Evolutionary conservation across 805 yeast species (phyloP).

Genomic region (Wilhelminamyces savonicus): DNA sequence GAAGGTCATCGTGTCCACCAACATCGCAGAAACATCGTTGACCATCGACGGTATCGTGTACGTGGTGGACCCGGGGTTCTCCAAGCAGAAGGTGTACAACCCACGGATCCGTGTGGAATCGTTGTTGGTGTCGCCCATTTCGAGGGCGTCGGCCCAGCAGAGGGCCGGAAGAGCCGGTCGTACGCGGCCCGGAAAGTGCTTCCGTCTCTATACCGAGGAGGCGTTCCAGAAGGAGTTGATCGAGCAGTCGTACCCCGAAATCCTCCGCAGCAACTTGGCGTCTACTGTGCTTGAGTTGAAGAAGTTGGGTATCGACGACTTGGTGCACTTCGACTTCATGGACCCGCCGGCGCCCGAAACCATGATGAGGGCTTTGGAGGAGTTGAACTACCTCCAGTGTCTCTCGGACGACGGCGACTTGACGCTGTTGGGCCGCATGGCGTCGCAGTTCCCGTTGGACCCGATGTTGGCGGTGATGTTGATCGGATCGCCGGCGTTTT

Average conservation of each 20-base stretch:
- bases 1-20: conserved; percentile 86
- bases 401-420: conserved; percentile 87
- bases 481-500: conserved; percentile 77
- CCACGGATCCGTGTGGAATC: conserved; percentile 96
- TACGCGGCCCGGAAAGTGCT: conserved; percentile 97
- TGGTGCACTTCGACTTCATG: conserved; percentile 97
- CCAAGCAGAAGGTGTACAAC: conserved; percentile 93
- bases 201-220: conserved; percentile 92
- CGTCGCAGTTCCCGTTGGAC: conserved; percentile 91
- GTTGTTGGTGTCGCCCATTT: conserved; percentile 87
- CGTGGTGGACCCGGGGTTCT: conserved; percentile 96
- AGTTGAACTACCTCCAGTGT: conserved; percentile 83
- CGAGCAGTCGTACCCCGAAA: conserved; percentile 95
- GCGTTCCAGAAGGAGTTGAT: conserved; percentile 91
- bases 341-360: conserved; percentile 99
- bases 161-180: conserved; percentile 99
- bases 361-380: conserved; percentile 98
- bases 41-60: conserved; percentile 97
- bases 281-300: conserved; percentile 89
- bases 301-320: conserved; percentile 90
- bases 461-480: conserved; percentile 93
- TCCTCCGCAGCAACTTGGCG: conserved; percentile 82
- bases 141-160: conserved; percentile 96
- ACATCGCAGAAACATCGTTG: conserved; percentile 95
- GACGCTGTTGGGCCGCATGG: conserved; percentile 83